These are phyloP conservation scores for Pholiota conissans DNA, from an alignment of 768 basidiomycete genomes.

Conservation along the genomic window DNA sequence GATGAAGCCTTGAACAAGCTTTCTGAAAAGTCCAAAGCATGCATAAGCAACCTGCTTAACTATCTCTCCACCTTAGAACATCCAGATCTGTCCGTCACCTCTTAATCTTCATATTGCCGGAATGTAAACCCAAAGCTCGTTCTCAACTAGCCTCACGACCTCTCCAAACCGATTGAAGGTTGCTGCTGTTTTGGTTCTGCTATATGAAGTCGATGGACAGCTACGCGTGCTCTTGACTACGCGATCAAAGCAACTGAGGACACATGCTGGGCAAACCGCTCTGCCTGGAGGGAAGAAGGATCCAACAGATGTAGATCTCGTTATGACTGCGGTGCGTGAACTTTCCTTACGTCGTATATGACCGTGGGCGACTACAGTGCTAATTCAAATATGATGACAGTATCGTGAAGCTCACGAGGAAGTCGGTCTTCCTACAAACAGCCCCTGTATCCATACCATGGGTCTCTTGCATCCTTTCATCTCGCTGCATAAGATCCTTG, in stretches of 20 bases:
- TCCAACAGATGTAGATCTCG: slow-evolving; percentile 50
- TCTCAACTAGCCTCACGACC: slow-evolving; percentile 29
- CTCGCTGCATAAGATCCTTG: slow-evolving; percentile 66
- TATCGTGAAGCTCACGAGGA: slow-evolving; percentile 86
- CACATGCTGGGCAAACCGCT: slow-evolving; percentile 75
- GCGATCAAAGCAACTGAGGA: slow-evolving; percentile 70
- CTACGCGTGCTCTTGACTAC: slow-evolving; percentile 85
- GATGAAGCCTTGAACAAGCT: slow-evolving; percentile 22
- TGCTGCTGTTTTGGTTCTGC: slow-evolving; percentile 77
- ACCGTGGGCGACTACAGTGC: neutral
- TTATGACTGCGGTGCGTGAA: slow-evolving; percentile 72
- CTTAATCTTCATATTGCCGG: slow-evolving; percentile 7
- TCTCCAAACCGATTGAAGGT: slow-evolving; percentile 37
- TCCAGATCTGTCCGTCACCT: slow-evolving; percentile 54
- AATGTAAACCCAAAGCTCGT: slow-evolving; percentile 15
- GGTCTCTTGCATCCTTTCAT: slow-evolving; percentile 67
- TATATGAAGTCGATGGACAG: slow-evolving; percentile 69
- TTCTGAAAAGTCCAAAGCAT: slow-evolving; percentile 25
- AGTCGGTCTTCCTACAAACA: slow-evolving; percentile 63
- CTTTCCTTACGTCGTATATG: neutral
- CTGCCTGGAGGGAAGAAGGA: slow-evolving; percentile 27
- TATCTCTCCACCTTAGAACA: slow-evolving; percentile 28
- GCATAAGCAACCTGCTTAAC: slow-evolving; percentile 41
- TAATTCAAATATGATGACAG: slow-evolving; percentile 25
- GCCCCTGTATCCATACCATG: slow-evolving; percentile 58